Percentiles rank a stretch among this genome's conserved stretches.
These are phyloP conservation scores for Atkinsonella hypoxylon DNA, from an alignment of 2,329 filamentous ascomycete genomes.

Conservation along the genomic window DNA sequence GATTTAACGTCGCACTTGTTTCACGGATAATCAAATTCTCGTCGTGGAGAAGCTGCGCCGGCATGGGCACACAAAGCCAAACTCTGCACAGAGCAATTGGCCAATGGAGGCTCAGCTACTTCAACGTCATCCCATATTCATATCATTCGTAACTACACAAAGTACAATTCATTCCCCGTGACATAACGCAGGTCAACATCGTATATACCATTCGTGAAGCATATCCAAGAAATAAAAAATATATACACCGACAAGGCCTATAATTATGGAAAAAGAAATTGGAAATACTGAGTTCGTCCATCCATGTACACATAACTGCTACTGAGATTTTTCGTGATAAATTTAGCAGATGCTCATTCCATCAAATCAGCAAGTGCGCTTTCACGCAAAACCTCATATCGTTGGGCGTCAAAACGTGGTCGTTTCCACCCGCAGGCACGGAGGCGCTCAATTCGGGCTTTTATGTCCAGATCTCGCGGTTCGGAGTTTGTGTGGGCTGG, in stretches of 20 bases:
- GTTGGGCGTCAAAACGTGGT: conserved; percentile 39
- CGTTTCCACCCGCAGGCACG: conserved; percentile 43
- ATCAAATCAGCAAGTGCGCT: conserved; percentile 38
- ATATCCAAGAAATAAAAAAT: no score
- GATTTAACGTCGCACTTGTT: not conserved
- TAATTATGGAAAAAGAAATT: no score
- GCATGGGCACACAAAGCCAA: no score
- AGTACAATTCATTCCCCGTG: not conserved
- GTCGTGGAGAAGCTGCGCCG: not conserved
- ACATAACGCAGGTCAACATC: no score
- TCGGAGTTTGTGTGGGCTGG: conserved; percentile 20
- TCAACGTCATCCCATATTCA: not conserved
- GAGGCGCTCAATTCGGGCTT: conserved; percentile 41
- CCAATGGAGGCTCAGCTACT: no score
- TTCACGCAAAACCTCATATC: conserved; percentile 41
- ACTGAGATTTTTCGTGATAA: not conserved
- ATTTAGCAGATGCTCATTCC: conserved; percentile 1
- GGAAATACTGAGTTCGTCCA: no score
- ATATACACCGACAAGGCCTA: no score
- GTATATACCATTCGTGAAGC: no score
- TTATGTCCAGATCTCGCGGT: conserved; percentile 28
- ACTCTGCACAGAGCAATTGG: no score
- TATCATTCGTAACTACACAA: not conserved
- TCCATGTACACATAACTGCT: no score
- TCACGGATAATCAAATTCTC: not conserved